Evolutionary conservation across 768 basidiomycete species (phyloP), one percentile per base, ranked within the genome.

Genomic region (Dictyophora rubrovolvata): DNA sequence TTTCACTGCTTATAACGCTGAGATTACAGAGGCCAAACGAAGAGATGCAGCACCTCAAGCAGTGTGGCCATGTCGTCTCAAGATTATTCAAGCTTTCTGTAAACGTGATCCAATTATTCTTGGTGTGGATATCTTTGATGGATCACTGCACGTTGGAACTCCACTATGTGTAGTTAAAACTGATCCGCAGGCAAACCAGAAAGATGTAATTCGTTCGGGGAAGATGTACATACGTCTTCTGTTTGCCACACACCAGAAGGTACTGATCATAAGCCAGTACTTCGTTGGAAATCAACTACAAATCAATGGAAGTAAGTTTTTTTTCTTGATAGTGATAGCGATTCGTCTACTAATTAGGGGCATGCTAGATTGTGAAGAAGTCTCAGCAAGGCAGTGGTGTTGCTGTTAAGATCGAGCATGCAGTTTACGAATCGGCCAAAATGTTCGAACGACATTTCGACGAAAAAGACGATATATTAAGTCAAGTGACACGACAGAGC

Each of bases 381-480:
- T 77, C 85, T 1, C 93, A 97, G 70, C 85, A 90, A n/a, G 95
- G 93, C 66, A 94, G 81, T 52, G 95, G 96, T 67, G 94, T 97
- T 14, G 95, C 96, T 0, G 89, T 98, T 65, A 99, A 98, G 79
- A 97, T 98, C 61, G 96, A 98, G 71, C 89, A 95, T 70, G 94
- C 93, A 3, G 87, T 94, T 11, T 93, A 98, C 71, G 89, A 97
- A 73, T 87, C 89, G 22, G 85, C 93, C 28, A 95, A 93, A 73
- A 87, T 93, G 84, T 97, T 89, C 68, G 93, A 94, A 5, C 84
- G 94, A 64, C 95, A 97, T 73, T 97, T 93, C 67, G 87, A 89
- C 66, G 94, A 97, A 50, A 90, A 95, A 73, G 94, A 98, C 69
- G 96, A 97, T 65, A 70, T 97, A 42, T 77, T 93, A 55, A 93